Percentiles rank a stretch among this genome's conserved stretches.
Conservation (phyloP, 306 rosid species). For the Ziziphus jujuba region DNA sequence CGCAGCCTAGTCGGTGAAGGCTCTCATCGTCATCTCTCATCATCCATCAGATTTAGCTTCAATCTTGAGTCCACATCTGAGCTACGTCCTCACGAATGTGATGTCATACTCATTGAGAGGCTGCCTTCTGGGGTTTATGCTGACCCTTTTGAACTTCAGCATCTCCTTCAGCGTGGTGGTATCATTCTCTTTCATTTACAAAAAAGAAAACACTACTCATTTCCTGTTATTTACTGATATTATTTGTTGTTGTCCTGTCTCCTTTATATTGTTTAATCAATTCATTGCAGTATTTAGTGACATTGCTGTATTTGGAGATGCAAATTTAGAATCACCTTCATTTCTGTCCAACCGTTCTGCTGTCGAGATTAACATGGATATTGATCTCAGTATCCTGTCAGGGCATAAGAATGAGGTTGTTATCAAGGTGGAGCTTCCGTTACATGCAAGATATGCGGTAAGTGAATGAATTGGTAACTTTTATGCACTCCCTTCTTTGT, state of each 20-base stretch:
- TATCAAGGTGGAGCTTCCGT: conserved; percentile 55
- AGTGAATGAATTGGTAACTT: conserved; percentile 11
- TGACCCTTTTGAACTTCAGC: conserved; percentile 84
- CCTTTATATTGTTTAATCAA: not conserved
- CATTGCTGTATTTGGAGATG: conserved; percentile 83
- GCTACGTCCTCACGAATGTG: conserved; percentile 41
- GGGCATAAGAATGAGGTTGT: conserved; percentile 24
- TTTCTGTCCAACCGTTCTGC: conserved; percentile 75
- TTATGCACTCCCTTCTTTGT: not conserved
- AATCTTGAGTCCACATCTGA: conserved; percentile 31
- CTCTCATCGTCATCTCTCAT: conserved; percentile 64
- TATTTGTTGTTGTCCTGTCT: conserved; percentile 18
- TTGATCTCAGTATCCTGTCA: conserved; percentile 35
- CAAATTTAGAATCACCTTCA: conserved; percentile 82
- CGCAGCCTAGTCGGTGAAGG: conserved; percentile 71
- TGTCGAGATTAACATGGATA: conserved; percentile 70
- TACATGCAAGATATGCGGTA: conserved; percentile 89
- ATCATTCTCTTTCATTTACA: conserved; percentile 20
- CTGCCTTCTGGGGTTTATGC: conserved; percentile 76
- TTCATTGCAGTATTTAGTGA: conserved; percentile 47
- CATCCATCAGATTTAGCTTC: conserved; percentile 45
- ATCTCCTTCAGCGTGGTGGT: conserved; percentile 79
- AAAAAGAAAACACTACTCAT: not conserved
- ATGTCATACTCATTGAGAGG: conserved; percentile 62
- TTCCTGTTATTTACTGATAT: not conserved